Base-by-base conservation (phyloP, 177 flowering plant species). In the Tripterygium wilfordii region DNA sequence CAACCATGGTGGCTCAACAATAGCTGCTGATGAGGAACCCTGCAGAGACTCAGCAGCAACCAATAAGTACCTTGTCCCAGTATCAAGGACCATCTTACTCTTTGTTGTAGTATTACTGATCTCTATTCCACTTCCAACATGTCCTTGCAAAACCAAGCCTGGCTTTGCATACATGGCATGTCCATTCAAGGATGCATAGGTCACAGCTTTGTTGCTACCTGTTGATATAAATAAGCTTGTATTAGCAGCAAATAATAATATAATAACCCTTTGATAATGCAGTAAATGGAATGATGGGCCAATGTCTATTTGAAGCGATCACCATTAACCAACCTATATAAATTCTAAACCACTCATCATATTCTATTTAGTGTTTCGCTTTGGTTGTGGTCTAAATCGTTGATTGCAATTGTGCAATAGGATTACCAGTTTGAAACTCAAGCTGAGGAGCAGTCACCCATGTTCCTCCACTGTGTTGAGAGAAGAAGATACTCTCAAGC, bases 1-100 rank as follows among this genome's bases (percentile, higher is more conserved):
- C 22, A 80, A 23, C 85, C 85, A 80, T 3, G 72, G 65, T 3
- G 82, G 77, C 49, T 72, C 75, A 6, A 1, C 31, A 13, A 58
- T 17, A 0, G 33, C 50, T n/a, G n/a, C n/a, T n/a, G n/a, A n/a
- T n/a, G n/a, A n/a, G 1, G 42, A 14, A 2, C 65, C 61, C 17
- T 64, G 63, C 52, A 63, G n/a, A 47, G 57, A 46, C 18, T 67
- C 72, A 0, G 66, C 66, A 1, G 63, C 52, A 1, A 62, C 63
- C 4, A 65, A 10, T 12, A 21, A 12, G 36, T 6, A 49, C 2
- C 23, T 46, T 1, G 2, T 35, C 8, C 71, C 66, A 7, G 61
- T 51, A 18, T 72, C 70, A 54, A 68, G 8, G 2, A 51, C 36
- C 43, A 29, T n/a, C 24, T 45, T 32, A n/a, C 77, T 57, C 54